phyloP scores from a whole-genome alignment of 371 early-diverging fungal genomes.

The Basidiobolus meristosporus region DNA sequence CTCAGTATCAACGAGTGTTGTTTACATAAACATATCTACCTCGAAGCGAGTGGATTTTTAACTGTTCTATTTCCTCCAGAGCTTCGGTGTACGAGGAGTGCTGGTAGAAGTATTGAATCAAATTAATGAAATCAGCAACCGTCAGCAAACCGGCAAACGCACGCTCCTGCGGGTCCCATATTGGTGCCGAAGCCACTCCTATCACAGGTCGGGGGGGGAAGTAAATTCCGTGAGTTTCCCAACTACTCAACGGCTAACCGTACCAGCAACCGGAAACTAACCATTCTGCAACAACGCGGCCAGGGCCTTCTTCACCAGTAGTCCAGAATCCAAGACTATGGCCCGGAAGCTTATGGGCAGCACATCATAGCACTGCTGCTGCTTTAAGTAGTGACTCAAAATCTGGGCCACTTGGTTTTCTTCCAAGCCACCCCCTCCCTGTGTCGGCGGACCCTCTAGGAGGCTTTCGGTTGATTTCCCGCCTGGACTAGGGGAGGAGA shows the following conservation, averaged over 20 bases:
- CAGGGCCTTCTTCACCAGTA: slow-evolving; percentile 82
- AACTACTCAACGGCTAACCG: no score
- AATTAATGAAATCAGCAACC: slow-evolving; percentile 78
- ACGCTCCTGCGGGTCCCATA: slow-evolving; percentile 67
- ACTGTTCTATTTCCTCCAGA: slow-evolving; percentile 63
- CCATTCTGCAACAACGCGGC: slow-evolving; percentile 84
- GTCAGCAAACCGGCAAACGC: slow-evolving; percentile 83
- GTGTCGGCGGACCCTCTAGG: no score
- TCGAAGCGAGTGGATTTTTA: slow-evolving; percentile 53
- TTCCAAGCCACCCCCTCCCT: no score
- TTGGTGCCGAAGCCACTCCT: slow-evolving; percentile 84
- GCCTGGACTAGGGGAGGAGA: no score
- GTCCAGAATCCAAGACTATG: slow-evolving; percentile 75
- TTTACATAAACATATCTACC: slow-evolving; percentile 19
- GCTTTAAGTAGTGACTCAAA: no score
- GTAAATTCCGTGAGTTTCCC: no score
- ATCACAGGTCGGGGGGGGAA: no score
- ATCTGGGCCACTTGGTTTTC: no score
- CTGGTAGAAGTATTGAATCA: slow-evolving; percentile 79
- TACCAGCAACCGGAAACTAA: no score
- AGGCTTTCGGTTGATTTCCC: no score
- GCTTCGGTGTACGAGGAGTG: slow-evolving; percentile 59
- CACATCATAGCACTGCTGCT: slow-evolving; percentile 72
- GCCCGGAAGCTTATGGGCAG: slow-evolving; percentile 77
- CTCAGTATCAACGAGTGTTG: no score